Conservation (phyloP, 2,329 filamentous ascomycete genomes). For the Botrytis tulipae region DNA sequence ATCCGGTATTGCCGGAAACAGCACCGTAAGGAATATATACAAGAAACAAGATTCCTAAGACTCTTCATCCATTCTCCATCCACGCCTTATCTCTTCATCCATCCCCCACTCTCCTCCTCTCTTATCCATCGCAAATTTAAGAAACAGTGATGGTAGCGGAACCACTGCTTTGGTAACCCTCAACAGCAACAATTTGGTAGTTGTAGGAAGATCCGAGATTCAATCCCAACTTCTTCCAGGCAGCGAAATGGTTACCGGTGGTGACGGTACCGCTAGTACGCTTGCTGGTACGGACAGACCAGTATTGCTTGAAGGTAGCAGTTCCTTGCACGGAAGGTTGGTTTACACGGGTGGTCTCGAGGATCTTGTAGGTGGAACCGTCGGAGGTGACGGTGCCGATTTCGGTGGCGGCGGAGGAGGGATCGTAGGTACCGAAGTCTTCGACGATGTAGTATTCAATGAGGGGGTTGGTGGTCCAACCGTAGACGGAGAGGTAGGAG, state of each 20-base stretch:
- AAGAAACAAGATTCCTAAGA: neutral
- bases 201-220: slow-evolving; percentile 43
- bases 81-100: neutral
- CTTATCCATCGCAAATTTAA: neutral
- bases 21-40: neutral
- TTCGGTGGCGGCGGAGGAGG: slow-evolving; percentile 46
- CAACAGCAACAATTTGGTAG: slow-evolving; percentile 49
- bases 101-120: neutral
- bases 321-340: slow-evolving; percentile 49
- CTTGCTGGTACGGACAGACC: slow-evolving; percentile 51
- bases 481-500: slow-evolving; percentile 56
- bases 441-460: slow-evolving; percentile 54
- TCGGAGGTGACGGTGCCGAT: slow-evolving; percentile 53
- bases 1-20: neutral
- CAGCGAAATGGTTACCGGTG: slow-evolving; percentile 51
- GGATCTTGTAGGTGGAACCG: slow-evolving; percentile 51
- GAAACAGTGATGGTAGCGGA: slow-evolving; percentile 23
- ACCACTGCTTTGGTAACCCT: slow-evolving; percentile 24
- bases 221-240: slow-evolving; percentile 50
- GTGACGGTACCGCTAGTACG: slow-evolving; percentile 51
- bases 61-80: neutral
- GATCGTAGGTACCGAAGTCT: slow-evolving; percentile 50
- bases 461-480: slow-evolving; percentile 45
- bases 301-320: slow-evolving; percentile 53
- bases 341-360: slow-evolving; percentile 42